Evolutionary conservation across 345 rosid species (phyloP).

Genomic region (Aquilaria sinensis): DNA sequence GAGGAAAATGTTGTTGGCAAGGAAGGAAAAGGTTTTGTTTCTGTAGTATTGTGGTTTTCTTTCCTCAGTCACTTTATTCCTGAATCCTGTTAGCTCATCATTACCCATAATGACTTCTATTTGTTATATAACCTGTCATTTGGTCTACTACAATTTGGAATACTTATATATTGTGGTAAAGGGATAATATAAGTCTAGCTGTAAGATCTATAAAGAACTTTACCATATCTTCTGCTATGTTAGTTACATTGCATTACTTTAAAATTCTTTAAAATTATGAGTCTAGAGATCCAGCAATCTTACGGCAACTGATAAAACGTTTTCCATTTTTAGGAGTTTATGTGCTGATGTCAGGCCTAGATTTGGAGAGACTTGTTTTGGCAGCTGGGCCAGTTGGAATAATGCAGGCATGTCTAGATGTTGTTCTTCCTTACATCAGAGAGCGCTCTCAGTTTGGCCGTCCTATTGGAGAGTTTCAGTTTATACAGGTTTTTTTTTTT

Average conservation of each 20-base stretch:
- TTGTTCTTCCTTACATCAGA: slow-evolving; percentile 77
- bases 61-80: no score
- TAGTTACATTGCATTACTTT: no score
- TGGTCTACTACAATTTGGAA: no score
- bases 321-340: slow-evolving; percentile 59
- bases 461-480: slow-evolving; percentile 86
- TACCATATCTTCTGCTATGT: neutral
- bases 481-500: slow-evolving; percentile 65
- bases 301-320: no score
- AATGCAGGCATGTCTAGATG: slow-evolving; percentile 96
- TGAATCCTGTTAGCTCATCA: no score
- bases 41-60: slow-evolving; percentile 1
- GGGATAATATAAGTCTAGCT: neutral
- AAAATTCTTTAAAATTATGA: no score
- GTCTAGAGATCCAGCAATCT: no score
- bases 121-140: no score
- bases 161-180: no score
- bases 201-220: neutral
- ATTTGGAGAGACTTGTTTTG: slow-evolving; percentile 91
- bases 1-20: slow-evolving; percentile 80
- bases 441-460: slow-evolving; percentile 91
- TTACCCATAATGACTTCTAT: no score
- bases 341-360: slow-evolving; percentile 95
- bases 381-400: slow-evolving; percentile 93
- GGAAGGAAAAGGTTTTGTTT: slow-evolving; percentile 83